Evolutionary conservation across 805 yeast species (phyloP).

Genomic region (Spathaspora passalidarum): DNA sequence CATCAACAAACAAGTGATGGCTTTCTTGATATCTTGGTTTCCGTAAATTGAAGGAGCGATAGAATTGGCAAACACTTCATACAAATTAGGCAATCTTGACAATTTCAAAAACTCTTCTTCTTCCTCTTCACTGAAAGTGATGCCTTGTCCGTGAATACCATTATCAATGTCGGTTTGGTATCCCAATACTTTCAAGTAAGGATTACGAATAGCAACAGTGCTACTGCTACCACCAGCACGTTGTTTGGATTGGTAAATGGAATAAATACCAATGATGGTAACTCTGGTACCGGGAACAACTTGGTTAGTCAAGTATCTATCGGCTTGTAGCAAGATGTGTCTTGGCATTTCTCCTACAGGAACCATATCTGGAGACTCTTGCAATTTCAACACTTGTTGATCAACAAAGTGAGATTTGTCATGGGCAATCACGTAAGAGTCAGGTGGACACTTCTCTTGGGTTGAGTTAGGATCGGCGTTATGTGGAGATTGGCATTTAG

Average conservation of each 20-base stretch:
- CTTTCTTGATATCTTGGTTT: slow-evolving; percentile 85
- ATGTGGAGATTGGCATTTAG: slow-evolving; percentile 52
- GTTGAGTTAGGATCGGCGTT: slow-evolving; percentile 39
- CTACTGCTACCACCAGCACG: slow-evolving; percentile 41
- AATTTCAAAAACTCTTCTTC: slow-evolving; percentile 85
- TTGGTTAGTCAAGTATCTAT: slow-evolving; percentile 82
- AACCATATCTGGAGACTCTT: slow-evolving; percentile 97
- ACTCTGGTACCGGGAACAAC: slow-evolving; percentile 96
- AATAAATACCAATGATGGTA: slow-evolving; percentile 87
- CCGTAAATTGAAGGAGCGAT: slow-evolving; percentile 98
- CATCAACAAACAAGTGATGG: slow-evolving; percentile 86
- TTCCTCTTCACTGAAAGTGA: slow-evolving; percentile 83
- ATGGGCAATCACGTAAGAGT: slow-evolving; percentile 90
- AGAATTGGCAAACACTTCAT: slow-evolving; percentile 78
- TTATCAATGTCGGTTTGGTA: slow-evolving; percentile 80
- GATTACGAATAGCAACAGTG: slow-evolving; percentile 89
- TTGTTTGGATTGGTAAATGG: slow-evolving; percentile 75
- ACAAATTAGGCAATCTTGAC: slow-evolving; percentile 80
- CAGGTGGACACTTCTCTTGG: slow-evolving; percentile 74
- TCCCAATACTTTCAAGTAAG: slow-evolving; percentile 85
- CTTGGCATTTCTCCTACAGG: slow-evolving; percentile 99
- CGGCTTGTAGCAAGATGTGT: slow-evolving; percentile 82
- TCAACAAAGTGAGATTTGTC: slow-evolving; percentile 92
- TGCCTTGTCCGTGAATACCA: slow-evolving; percentile 53
- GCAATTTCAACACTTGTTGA: slow-evolving; percentile 90